Base-by-base conservation (phyloP, 2,329 filamentous ascomycete species). In the Cladorrhinum sp. region DNA sequence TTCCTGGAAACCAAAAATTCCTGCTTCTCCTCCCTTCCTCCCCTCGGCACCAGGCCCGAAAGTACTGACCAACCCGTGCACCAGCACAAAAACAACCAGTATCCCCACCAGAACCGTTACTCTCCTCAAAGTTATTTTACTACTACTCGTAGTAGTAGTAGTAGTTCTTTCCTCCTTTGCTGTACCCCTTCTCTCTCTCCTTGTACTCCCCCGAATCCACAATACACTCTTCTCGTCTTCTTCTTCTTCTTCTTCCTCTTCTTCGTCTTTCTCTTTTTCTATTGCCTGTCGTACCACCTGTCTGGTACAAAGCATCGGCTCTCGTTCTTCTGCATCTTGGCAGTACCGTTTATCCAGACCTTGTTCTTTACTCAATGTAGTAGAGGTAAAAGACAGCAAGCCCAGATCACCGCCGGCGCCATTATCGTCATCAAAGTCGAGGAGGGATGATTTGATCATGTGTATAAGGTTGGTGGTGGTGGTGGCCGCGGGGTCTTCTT, bases 1-100 rank as follows among this genome's bases (percentile, higher is more conserved):
- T 36, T 9, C 32, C 32, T 10, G 32, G 9, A 10, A 32, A 6
- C n/a, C n/a, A n/a, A n/a, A n/a, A n/a, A n/a, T n/a, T n/a, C 29
- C 29, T 6, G 7, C 29, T 32, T 13, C 36, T 10, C 36, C n/a
- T 4, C 16, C 16, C 18, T n/a, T 18, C 16, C 41, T 45, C 16
- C 8, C 41, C 16, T 23, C 23, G 2, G 49, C 24, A 3, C 2
- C 49, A 27, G 22, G 49, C 7, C 53, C 53, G 49, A 56, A 56
- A 23, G 36, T 56, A 20, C 23, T 32, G 13, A 48, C 24, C 23
- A 56, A 36, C 53, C 53, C 53, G 16, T 56, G 53, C n/a, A 49
- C 36, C 53, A 56, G 38, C 36, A 49, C 53, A 22, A 56, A 49
- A 20, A 8, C 18, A 20, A 56, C 41, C 53, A 56, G 16, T 8